These are phyloP conservation scores for Arachnomyces sp. DNA, from an alignment of 2,329 filamentous ascomycete species.

Conservation along the genomic window DNA sequence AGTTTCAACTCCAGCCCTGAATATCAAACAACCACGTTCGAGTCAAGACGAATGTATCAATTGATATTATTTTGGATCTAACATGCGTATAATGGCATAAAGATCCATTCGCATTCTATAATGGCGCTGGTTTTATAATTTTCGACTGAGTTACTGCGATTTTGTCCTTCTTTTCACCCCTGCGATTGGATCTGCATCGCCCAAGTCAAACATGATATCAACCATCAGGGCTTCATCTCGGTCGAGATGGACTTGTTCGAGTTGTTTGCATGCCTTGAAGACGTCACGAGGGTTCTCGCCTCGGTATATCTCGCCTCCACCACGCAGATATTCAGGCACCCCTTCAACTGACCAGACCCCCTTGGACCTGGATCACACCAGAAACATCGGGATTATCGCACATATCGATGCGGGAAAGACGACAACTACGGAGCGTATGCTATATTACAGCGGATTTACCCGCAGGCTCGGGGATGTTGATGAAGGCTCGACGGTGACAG, in stretches of 20 bases:
- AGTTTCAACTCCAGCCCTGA: no score
- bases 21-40: no score
- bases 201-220: conserved; percentile 4
- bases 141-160: no score
- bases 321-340: conserved; percentile 22
- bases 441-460: conserved; percentile 89
- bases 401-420: conserved; percentile 99
- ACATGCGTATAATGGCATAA: no score
- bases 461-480: conserved; percentile 89
- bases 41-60: no score
- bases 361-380: conserved; percentile 51
- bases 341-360: conserved; percentile 16
- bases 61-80: no score
- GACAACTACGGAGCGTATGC: conserved; percentile 97
- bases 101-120: no score
- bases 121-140: no score
- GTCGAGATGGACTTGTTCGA: conserved; percentile 10
- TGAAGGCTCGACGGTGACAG: conserved; percentile 91
- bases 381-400: conserved; percentile 97
- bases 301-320: conserved; percentile 1
- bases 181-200: not conserved
- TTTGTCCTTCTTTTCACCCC: no score
- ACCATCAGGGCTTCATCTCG: not conserved
- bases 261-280: conserved; percentile 4
- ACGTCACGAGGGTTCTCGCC: not conserved